Base-by-base conservation (phyloP, 2,329 filamentous ascomycete genomes). In the Claviceps sorghi region DNA sequence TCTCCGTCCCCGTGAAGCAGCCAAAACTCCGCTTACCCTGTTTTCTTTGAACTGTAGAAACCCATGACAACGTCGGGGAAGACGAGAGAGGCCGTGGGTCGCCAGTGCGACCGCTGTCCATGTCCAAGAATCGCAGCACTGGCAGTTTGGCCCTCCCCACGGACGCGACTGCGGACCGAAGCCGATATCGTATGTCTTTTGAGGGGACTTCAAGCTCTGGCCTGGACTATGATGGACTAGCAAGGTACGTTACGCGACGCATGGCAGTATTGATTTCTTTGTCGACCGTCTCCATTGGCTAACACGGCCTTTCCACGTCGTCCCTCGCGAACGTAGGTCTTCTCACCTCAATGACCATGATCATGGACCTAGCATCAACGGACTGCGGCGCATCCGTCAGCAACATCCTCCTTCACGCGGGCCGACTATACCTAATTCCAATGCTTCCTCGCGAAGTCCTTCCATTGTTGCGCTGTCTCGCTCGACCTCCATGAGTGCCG, bases 321-420 rank as follows among this genome's bases (percentile, higher is more conserved):
- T 22, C 15, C 40, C 22, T n/a, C 2, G 7, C 26, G 19, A 21
- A 26, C 61, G 52, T 66, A 94, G 88, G 73, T 88, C 87, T 62
- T 81, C 88, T 63, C 78, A 95, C 64, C 79, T 94, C 65, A 76
- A 82, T 58, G 89, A 91, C 69, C 88, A 91, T 70, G 89, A 95
- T 63, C 86, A 93, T 75, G 88, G 88, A 60, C 72, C 93, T 57
- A 88, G 88, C 52, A 78, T 84, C 45, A 94, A 88, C 53, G 90
- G 93, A 59, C 78, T 98, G 63, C 85, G 90, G 65, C 86, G 93
- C 62, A 98, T 98, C 67, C 86, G 93, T 66, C 91, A 96, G 68
- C 84, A 89, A 62, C 84, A 85, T 55, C 77, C 67, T 50, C 62
- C 80, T 41, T 72, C 79, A 53, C 77, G 83, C 65, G 74, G 77